Evolutionary conservation across 2,329 filamentous ascomycete genomes (phyloP).

Genomic region (Phaeosphaeriaceae sp.): DNA sequence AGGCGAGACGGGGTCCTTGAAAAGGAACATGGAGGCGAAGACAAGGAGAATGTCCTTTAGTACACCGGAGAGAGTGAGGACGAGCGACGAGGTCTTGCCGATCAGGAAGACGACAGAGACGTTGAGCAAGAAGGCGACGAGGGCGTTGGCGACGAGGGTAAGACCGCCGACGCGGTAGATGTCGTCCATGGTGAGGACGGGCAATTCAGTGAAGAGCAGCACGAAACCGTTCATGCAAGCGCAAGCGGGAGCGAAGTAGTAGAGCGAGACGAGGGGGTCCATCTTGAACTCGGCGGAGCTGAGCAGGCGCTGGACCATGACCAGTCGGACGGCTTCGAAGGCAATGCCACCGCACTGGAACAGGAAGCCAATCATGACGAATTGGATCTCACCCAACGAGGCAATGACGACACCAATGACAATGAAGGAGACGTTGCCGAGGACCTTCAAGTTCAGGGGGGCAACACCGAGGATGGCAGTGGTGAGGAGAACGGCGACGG

Average conservation of each 20-base stretch:
- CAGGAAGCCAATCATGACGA: slow-evolving; percentile 79
- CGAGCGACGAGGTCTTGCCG: slow-evolving; percentile 84
- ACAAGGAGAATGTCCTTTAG: slow-evolving; percentile 89
- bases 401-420: slow-evolving; percentile 94
- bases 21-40: slow-evolving; percentile 79
- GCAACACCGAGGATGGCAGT: slow-evolving; percentile 88
- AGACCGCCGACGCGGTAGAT: slow-evolving; percentile 76
- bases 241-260: slow-evolving; percentile 88
- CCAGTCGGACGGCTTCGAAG: slow-evolving; percentile 83
- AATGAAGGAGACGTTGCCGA: slow-evolving; percentile 93
- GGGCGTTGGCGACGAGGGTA: slow-evolving; percentile 77
- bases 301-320: slow-evolving; percentile 83
- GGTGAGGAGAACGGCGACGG: slow-evolving; percentile 88
- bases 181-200: slow-evolving; percentile 71
- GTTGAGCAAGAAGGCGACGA: slow-evolving; percentile 81
- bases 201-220: slow-evolving; percentile 76
- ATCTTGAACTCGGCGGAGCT: slow-evolving; percentile 89
- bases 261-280: slow-evolving; percentile 86
- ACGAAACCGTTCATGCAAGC: slow-evolving; percentile 80
- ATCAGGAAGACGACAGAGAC: slow-evolving; percentile 88
- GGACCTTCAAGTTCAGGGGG: slow-evolving; percentile 82
- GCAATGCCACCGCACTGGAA: slow-evolving; percentile 80
- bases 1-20: slow-evolving; percentile 74
- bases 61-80: slow-evolving; percentile 85
- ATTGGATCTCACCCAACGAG: slow-evolving; percentile 94